Conservation (phyloP, 306 rosid species). For the Quercus bicolor region DNA sequence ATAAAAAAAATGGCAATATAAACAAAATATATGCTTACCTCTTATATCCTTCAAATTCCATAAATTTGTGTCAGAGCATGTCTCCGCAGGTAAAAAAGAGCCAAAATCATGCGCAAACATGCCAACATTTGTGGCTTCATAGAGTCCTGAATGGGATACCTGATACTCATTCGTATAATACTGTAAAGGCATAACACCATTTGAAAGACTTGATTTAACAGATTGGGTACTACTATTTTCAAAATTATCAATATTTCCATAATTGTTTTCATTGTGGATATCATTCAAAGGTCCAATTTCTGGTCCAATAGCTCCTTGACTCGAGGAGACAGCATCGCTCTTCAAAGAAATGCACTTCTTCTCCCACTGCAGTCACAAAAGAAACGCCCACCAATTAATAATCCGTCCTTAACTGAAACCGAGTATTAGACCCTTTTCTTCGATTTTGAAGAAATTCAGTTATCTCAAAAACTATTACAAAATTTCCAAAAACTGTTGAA, state of each 20-base stretch:
- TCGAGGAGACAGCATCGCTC: constrained; percentile 34
- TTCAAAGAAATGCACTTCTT: constrained; percentile 50
- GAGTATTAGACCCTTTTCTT: too few species aligned
- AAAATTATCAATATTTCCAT: constrained; percentile 67
- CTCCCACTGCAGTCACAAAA: constrained; percentile 70
- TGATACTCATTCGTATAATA: constrained; percentile 83
- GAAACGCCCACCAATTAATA: constrained; percentile 19
- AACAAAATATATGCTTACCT: constrained; percentile 37
- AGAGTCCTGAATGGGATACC: constrained; percentile 61
- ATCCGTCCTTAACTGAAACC: background rate
- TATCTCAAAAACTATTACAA: background rate
- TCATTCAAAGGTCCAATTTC: constrained; percentile 59
- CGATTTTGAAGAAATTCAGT: too few species aligned
- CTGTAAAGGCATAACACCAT: constrained; percentile 90
- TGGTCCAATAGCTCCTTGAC: constrained; percentile 31
- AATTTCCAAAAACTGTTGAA: background rate
- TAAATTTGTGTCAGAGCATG: constrained; percentile 32
- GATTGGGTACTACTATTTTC: constrained; percentile 52
- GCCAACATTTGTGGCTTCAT: constrained; percentile 39
- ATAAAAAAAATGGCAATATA: background rate
- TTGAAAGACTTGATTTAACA: constrained; percentile 56
- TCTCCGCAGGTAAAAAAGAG: constrained; percentile 34
- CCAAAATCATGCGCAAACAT: constrained; percentile 19
- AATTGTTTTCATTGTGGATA: constrained; percentile 76
- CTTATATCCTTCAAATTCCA: constrained; percentile 33